Percentiles rank a stretch among this genome's conserved stretches.
phyloP scores from a whole-genome alignment of 805 yeast genomes.

The Nakazawaea siamensis region DNA sequence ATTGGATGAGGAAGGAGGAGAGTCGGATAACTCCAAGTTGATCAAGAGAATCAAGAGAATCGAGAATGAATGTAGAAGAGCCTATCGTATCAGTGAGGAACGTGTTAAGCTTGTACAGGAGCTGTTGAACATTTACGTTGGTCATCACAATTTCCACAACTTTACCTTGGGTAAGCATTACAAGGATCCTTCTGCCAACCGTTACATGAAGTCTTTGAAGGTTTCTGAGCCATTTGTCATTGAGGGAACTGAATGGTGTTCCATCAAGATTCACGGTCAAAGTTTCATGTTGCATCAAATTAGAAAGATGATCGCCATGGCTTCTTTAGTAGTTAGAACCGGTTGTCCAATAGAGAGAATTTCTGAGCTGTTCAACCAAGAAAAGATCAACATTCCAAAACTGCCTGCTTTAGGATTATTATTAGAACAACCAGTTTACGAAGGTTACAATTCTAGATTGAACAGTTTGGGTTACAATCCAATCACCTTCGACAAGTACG shows the following conservation, averaged over 20 bases:
- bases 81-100: constrained; percentile 55
- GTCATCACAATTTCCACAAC: constrained; percentile 77
- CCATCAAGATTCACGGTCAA: constrained; percentile 95
- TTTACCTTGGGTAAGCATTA: constrained; percentile 44
- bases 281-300: constrained; percentile 98
- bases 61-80: constrained; percentile 62
- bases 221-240: constrained; percentile 88
- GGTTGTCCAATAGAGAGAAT: constrained; percentile 78
- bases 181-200: constrained; percentile 76
- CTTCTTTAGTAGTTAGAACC: constrained; percentile 74
- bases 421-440: constrained; percentile 88
- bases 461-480: constrained; percentile 70
- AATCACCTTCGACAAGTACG: constrained; percentile 59
- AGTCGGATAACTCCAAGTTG: constrained; percentile 28
- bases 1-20: constrained; percentile 26
- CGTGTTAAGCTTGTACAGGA: constrained; percentile 57
- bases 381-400: constrained; percentile 84
- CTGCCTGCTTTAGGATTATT: constrained; percentile 94
- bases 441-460: constrained; percentile 67
- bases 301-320: constrained; percentile 97
- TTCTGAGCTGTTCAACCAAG: constrained; percentile 63
- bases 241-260: constrained; percentile 92
- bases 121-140: constrained; percentile 67
- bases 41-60: constrained; percentile 48
- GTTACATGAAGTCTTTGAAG: constrained; percentile 72